Percentiles rank a stretch among this genome's conserved stretches.
phyloP scores from a whole-genome alignment of 768 basidiomycete genomes.

The Cystobasidium tubakii region DNA sequence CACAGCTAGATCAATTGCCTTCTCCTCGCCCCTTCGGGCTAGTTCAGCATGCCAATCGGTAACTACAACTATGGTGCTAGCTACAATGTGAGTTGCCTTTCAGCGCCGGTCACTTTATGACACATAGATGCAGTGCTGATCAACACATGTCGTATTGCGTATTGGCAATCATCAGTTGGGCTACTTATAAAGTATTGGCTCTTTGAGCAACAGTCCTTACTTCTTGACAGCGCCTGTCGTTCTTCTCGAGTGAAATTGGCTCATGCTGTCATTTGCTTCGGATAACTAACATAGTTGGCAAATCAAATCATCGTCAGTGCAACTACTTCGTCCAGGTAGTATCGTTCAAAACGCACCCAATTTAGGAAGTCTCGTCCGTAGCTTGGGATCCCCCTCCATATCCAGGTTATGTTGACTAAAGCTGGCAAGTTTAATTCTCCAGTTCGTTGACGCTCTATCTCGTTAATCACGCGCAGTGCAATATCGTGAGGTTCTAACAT shows the following conservation, averaged over 20 bases:
- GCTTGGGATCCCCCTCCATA: slow-evolving; percentile 39
- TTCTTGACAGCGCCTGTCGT: background rate
- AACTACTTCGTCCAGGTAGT: no score
- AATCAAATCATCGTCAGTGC: no score
- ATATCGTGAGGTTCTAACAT: slow-evolving; percentile 66
- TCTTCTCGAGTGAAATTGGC: background rate
- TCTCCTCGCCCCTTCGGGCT: no score
- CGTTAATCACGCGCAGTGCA: slow-evolving; percentile 70
- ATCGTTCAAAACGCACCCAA: slow-evolving; percentile 28
- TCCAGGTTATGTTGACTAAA: slow-evolving; percentile 53
- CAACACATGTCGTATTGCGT: no score
- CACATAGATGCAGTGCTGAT: no score
- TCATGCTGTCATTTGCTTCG: background rate
- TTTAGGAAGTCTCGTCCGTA: slow-evolving; percentile 34
- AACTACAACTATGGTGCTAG: slow-evolving; percentile 32
- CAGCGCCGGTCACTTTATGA: background rate
- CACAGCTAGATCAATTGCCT: no score
- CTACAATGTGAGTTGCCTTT: slow-evolving; percentile 10
- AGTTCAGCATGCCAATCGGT: slow-evolving; percentile 29
- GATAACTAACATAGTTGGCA: no score
- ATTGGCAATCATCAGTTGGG: background rate
- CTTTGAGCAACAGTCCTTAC: background rate
- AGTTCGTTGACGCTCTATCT: slow-evolving; percentile 33
- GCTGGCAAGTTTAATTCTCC: slow-evolving; percentile 53
- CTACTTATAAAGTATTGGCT: no score